Evolutionary conservation across 2,329 filamentous ascomycete species (phyloP), one percentile per base, ranked within the genome.

Genomic region (Alternaria viburni): DNA sequence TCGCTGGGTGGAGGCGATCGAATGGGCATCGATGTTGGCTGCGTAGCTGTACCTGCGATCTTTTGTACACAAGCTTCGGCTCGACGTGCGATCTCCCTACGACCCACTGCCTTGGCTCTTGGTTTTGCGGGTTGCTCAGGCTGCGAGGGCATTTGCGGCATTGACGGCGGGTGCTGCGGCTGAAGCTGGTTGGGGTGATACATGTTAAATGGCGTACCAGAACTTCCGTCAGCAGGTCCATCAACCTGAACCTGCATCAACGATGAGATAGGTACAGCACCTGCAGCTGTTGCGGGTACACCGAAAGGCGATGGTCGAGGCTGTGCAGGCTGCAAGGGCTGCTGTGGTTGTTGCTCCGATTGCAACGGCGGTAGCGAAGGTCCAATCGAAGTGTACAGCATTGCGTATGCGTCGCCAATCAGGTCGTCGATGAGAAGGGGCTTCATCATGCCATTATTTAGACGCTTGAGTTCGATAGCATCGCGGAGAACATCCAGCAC

Each of bases 361-460:
- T 21, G 86, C 81, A 77, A 61, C 8, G 74, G 75, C 49, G 85
- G 81, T n/a, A 93, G 80, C 4, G 83, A 84, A 45, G 86, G 86
- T 2, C 88, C 88, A 52, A 93, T 82, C 28, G 90, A 87, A 17
- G 86, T 85, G 75, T 93, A 96, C 15, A 97, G 83, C 52, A 89
- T 86, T 1, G 92, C 91, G 79, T 97, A 99, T 52, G 92, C 90
- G 79, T 99, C 96, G 21, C 90, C 91, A 68, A 97, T 91, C n/a
- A 98, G 86, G 74, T 99, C 96, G 73, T 99, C 96, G 47, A 98
- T 95, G 10, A 90, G 86, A 0, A 89, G 87, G 1, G 91, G 87
- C 79, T 97, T 97, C 87, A 96, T 96, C 8, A 97, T 85, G 50
- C 90, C 91, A 44, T 90, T 90, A 75, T 99, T 99, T 47, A 97